Conservation (phyloP, 305 asterid species). For the Fraxinus nigra region DNA sequence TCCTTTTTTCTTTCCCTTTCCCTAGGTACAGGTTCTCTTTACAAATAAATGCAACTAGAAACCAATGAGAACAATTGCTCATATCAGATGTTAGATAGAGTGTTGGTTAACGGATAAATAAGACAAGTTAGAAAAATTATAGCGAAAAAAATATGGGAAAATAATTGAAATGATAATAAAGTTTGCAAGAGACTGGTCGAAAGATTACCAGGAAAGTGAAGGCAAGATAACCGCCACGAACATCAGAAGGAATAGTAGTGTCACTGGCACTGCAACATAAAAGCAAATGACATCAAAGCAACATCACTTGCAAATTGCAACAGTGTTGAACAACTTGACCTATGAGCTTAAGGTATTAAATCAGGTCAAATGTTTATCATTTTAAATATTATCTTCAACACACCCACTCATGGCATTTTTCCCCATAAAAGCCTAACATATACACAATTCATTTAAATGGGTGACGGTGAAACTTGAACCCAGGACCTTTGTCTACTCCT, state of each 20-base stretch:
- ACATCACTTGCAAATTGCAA: background rate
- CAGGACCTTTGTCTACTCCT: background rate
- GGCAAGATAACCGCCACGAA: slow-evolving; percentile 89
- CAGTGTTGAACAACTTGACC: background rate
- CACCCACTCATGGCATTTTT: background rate
- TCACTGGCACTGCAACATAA: slow-evolving; percentile 64
- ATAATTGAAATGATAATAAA: slow-evolving; percentile 8
- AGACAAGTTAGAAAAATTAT: background rate
- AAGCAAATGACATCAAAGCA: slow-evolving; percentile 11
- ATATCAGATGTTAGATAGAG: background rate
- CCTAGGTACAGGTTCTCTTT: background rate
- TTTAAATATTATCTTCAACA: background rate
- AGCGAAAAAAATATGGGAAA: slow-evolving; percentile 18
- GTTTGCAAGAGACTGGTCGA: slow-evolving; percentile 14
- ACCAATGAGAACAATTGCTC: background rate
- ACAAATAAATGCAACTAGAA: background rate
- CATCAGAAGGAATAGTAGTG: slow-evolving; percentile 62
- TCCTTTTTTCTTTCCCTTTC: background rate
- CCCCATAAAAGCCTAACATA: background rate
- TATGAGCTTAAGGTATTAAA: background rate
- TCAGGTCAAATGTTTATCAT: background rate
- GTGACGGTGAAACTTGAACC: background rate
- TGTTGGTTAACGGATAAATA: slow-evolving; percentile 1
- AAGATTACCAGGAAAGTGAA: slow-evolving; percentile 64
- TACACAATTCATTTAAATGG: background rate